phyloP scores from a whole-genome alignment of 768 basidiomycete species.

The Kwoniella heveanensis region DNA sequence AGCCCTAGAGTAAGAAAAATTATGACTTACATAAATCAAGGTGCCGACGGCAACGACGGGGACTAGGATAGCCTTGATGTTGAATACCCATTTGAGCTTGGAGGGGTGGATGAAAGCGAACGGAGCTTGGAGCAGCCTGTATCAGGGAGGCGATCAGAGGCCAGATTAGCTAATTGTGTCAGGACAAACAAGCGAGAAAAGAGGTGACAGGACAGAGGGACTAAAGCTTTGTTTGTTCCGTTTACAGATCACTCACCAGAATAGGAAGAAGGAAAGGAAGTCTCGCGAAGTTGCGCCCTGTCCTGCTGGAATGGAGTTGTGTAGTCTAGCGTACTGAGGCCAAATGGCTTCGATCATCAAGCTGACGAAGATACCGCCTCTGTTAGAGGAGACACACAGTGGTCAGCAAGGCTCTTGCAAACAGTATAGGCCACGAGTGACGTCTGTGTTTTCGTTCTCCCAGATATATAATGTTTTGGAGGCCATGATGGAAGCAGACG shows the following conservation, averaged over 20 bases:
- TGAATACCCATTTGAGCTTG: conserved; percentile 42
- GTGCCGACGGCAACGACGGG: conserved; percentile 39
- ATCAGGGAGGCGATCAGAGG: too few species aligned
- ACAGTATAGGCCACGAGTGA: too few species aligned
- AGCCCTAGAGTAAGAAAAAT: too few species aligned
- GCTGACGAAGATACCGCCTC: conserved; percentile 45
- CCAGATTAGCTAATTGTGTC: too few species aligned
- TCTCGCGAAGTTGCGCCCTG: conserved; percentile 45
- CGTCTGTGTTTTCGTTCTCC: too few species aligned
- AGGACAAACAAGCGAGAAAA: too few species aligned
- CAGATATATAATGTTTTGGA: too few species aligned
- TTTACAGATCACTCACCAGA: conserved; percentile 34
- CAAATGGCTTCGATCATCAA: conserved; percentile 55
- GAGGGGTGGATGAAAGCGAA: conserved; percentile 48
- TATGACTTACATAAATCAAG: conserved; percentile 32
- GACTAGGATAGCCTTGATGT: conserved; percentile 41
- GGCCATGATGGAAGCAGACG: not conserved
- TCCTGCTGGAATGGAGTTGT: conserved; percentile 38
- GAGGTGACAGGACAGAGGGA: too few species aligned
- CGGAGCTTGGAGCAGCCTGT: conserved; percentile 42
- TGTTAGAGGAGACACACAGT: conserved; percentile 17
- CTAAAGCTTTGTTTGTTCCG: not conserved
- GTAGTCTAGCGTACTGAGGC: conserved; percentile 40
- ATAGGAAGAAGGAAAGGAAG: conserved; percentile 51
- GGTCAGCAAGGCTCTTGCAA: too few species aligned